phyloP scores from a whole-genome alignment of 371 early-diverging fungal species.

The Apophysomyces trapeziformis region DNA sequence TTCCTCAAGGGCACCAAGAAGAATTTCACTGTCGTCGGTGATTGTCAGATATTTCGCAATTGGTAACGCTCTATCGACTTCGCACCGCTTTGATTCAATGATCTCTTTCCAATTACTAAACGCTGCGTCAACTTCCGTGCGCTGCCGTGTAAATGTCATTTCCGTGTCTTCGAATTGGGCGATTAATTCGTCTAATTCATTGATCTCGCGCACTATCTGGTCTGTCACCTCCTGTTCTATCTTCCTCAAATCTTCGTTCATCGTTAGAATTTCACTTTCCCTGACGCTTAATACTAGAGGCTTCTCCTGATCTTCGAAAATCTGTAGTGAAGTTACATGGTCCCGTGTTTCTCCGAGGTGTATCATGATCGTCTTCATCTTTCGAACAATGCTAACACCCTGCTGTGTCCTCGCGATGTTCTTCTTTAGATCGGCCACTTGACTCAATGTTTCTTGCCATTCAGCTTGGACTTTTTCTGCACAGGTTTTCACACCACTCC shows the following conservation, averaged over 20 bases:
- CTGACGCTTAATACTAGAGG: constrained; percentile 13
- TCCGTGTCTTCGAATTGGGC: constrained; percentile 23
- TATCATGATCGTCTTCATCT: constrained; percentile 41
- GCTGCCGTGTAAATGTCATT: constrained; percentile 21
- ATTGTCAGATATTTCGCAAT: constrained; percentile 33
- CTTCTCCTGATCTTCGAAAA: constrained; percentile 13
- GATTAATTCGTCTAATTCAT: constrained; percentile 16
- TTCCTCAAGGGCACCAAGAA: constrained; percentile 48
- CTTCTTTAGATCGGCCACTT: constrained; percentile 8
- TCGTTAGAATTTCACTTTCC: constrained; percentile 18
- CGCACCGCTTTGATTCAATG: constrained; percentile 29
- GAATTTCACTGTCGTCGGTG: constrained; percentile 43
- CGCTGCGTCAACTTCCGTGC: constrained; percentile 22
- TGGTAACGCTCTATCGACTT: constrained; percentile 30
- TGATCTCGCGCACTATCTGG: constrained; percentile 10
- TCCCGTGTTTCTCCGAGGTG: constrained; percentile 44
- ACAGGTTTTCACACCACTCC: constrained; percentile 6
- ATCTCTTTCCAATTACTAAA: constrained; percentile 14
- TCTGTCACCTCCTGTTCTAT: constrained; percentile 13
- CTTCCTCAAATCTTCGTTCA: constrained; percentile 11
- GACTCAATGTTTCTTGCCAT: constrained; percentile 16
- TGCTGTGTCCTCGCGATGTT: constrained; percentile 27
- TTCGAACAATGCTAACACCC: constrained; percentile 34
- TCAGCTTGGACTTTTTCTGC: constrained; percentile 14
- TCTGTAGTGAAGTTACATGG: constrained; percentile 15